Evolutionary conservation across 805 yeast genomes (phyloP).

Genomic region (Candida ascalaphidarum): DNA sequence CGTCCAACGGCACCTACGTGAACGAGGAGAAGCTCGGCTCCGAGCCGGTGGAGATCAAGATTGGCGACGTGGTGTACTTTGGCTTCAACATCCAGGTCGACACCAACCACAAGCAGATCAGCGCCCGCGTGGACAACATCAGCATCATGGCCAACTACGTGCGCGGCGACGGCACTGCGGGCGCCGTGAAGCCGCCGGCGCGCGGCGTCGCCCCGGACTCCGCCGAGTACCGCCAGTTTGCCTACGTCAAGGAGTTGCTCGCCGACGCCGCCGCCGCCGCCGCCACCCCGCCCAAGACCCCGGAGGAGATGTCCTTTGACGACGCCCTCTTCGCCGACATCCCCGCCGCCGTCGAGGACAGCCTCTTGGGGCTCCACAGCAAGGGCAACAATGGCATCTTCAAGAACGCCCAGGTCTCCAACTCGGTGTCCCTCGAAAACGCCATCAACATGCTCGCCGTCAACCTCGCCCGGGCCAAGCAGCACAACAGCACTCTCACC

Average conservation of each 20-base stretch:
- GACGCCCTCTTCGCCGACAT: slow-evolving; percentile 58
- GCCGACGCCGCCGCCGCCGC: slow-evolving; percentile 3
- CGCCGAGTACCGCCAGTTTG: slow-evolving; percentile 24
- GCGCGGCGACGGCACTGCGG: no score
- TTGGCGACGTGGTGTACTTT: slow-evolving; percentile 84
- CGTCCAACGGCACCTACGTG: slow-evolving; percentile 91
- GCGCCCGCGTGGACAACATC: slow-evolving; percentile 73
- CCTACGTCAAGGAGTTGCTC: slow-evolving; percentile 25
- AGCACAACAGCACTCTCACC: slow-evolving; percentile 47
- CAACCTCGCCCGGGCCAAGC: slow-evolving; percentile 48
- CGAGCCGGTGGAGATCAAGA: slow-evolving; percentile 54
- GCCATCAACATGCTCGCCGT: slow-evolving; percentile 47
- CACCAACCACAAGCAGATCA: slow-evolving; percentile 74
- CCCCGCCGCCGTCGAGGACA: slow-evolving; percentile 40
- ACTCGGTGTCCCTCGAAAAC: slow-evolving; percentile 45
- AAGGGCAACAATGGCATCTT: slow-evolving; percentile 47
- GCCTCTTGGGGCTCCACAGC: slow-evolving; percentile 38
- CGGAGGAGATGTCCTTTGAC: slow-evolving; percentile 30
- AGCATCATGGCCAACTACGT: slow-evolving; percentile 38
- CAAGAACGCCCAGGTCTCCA: slow-evolving; percentile 51
- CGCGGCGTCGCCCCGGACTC: slow-evolving; percentile 1
- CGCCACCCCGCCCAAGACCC: background rate
- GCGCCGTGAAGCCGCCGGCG: no score
- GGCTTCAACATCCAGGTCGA: slow-evolving; percentile 80
- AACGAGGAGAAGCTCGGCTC: slow-evolving; percentile 63